Conservation (phyloP, 805 yeast genomes). For the Yarrowia bubula region DNA sequence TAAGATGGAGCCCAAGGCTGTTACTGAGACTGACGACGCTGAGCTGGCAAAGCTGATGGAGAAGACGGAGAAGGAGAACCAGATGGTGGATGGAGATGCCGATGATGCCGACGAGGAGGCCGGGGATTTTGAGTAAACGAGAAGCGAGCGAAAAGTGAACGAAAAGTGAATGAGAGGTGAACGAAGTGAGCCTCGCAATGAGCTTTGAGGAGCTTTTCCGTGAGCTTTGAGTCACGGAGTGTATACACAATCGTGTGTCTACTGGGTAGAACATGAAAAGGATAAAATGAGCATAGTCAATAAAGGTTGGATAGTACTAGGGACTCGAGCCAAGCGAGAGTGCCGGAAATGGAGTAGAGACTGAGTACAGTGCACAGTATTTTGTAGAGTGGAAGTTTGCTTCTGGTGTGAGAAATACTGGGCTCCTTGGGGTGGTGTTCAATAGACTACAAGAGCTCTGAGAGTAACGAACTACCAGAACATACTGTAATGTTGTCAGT, state of each 20-base stretch:
- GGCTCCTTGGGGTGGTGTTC: no score
- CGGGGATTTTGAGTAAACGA: constrained; percentile 1
- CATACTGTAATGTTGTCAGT: no score
- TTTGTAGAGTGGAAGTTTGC: no score
- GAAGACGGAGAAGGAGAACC: constrained; percentile 84
- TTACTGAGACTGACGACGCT: constrained; percentile 97
- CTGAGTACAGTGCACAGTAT: no score
- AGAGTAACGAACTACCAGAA: no score
- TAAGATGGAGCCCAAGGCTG: constrained; percentile 98
- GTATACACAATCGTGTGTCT: background rate
- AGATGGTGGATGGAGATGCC: constrained; percentile 79
- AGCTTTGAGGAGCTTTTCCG: no score
- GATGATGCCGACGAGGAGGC: constrained; percentile 48
- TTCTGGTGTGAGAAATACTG: no score
- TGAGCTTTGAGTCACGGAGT: no score
- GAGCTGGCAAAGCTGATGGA: constrained; percentile 95
- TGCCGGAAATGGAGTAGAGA: no score
- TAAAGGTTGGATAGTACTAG: background rate
- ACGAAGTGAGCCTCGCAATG: no score
- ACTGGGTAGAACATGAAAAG: background rate
- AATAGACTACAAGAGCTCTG: no score
- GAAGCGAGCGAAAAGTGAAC: background rate
- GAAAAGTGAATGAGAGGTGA: no score
- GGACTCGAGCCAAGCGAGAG: background rate
- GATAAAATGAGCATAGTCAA: constrained; percentile 9